phyloP scores from a whole-genome alignment of 192 early-diverging fungal species.

The Geosiphon pyriformis region DNA sequence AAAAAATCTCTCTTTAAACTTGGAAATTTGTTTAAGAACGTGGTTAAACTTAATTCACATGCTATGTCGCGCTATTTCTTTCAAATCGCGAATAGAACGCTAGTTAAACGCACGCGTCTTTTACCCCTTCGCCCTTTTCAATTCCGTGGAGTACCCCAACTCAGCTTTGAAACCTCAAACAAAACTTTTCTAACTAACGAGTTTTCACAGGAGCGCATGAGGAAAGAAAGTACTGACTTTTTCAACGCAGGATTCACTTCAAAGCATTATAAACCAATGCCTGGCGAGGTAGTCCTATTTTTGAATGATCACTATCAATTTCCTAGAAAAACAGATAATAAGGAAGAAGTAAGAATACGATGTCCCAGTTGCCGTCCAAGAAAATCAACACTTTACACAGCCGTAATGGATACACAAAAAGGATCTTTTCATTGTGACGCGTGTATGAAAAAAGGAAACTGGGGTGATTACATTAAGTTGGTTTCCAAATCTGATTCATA shows the following conservation, averaged over 20 bases:
- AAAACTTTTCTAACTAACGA: no score
- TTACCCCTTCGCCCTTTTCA: no score
- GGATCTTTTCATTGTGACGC: conserved; percentile 53
- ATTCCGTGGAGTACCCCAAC: no score
- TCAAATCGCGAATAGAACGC: background rate
- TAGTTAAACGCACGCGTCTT: background rate
- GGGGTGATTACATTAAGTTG: conserved; percentile 52
- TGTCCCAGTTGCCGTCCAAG: conserved; percentile 36
- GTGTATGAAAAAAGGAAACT: conserved; percentile 51
- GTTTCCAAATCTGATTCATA: conserved; percentile 29
- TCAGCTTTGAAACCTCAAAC: no score
- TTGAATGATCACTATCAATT: conserved; percentile 28
- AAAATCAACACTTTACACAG: conserved; percentile 38
- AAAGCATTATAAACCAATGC: conserved; percentile 25
- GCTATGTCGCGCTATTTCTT: background rate
- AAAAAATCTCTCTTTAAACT: background rate
- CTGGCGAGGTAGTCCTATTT: conserved; percentile 30
- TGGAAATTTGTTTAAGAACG: background rate
- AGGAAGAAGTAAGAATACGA: conserved; percentile 16
- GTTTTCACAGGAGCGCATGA: no score
- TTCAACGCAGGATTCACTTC: background rate
- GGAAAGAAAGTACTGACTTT: background rate
- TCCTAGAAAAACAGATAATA: conserved; percentile 25
- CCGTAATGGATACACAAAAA: conserved; percentile 43
- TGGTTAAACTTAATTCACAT: background rate